Evolutionary conservation across 805 yeast genomes (phyloP).

Genomic region (Sugiyamaella lignohabitans): DNA sequence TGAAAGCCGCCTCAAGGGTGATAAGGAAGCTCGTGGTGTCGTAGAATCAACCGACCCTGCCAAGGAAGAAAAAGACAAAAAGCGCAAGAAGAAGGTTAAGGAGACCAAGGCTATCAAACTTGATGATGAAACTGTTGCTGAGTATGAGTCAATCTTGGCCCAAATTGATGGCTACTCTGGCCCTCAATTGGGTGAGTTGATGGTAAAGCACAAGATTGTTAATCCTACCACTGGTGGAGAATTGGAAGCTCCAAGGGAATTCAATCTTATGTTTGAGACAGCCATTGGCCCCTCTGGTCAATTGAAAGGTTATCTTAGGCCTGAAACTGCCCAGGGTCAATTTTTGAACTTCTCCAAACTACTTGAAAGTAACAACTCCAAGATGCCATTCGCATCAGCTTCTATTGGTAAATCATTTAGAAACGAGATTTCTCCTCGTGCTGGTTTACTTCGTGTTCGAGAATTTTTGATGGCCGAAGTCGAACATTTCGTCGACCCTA

Average conservation of each 20-base stretch:
- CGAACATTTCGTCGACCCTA: slow-evolving; percentile 96
- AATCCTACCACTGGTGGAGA: slow-evolving; percentile 88
- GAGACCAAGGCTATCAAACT: slow-evolving; percentile 84
- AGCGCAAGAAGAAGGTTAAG: slow-evolving; percentile 93
- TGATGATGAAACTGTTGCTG: slow-evolving; percentile 70
- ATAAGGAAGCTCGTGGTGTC: slow-evolving; percentile 90
- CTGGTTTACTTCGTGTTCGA: slow-evolving; percentile 95
- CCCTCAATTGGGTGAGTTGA: slow-evolving; percentile 81
- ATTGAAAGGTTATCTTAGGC: slow-evolving; percentile 90
- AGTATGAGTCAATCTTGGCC: slow-evolving; percentile 82
- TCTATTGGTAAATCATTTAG: slow-evolving; percentile 98
- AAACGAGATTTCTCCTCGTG: slow-evolving; percentile 97
- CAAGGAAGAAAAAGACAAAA: slow-evolving; percentile 76
- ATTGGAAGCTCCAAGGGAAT: slow-evolving; percentile 86
- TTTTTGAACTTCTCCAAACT: slow-evolving; percentile 91
- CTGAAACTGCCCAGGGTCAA: slow-evolving; percentile 99
- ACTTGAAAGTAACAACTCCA: slow-evolving; percentile 88
- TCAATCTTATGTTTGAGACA: slow-evolving; percentile 98
- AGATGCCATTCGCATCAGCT: slow-evolving; percentile 99
- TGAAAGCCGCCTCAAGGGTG: slow-evolving; percentile 94
- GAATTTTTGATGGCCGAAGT: slow-evolving; percentile 99
- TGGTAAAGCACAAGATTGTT: slow-evolving; percentile 71
- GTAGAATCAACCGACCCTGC: slow-evolving; percentile 49
- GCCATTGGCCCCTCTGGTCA: slow-evolving; percentile 99
- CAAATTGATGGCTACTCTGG: slow-evolving; percentile 92